Evolutionary conservation across 2,329 filamentous ascomycete species (phyloP), one percentile per base, ranked within the genome.

Genomic region (Cordyceps farinosa): DNA sequence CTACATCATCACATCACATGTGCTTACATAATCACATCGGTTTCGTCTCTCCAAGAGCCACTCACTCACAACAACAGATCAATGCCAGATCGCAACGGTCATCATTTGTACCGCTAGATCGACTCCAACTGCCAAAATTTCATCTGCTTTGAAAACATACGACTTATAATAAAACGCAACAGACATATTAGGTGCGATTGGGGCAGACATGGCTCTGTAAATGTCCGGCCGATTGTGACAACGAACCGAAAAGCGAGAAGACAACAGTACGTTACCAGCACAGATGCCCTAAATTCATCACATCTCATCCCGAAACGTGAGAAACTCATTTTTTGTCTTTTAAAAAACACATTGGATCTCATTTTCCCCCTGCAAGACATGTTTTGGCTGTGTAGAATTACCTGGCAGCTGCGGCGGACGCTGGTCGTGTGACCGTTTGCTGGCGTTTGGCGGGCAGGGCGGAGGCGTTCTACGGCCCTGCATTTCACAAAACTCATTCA

Each of bases 231-330:
- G 13, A 44, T 29, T 36, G 9, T 44, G 36, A 53, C 5, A 8
- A 45, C 29, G 38, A 34, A 27, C 30, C 27, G 15, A 44, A n/a
- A n/a, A 40, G 17, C 40, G 22, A 30, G n/a, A 6, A 17, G n/a
- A 54, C 59, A 17, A 60, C 10, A 40, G 59, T 61, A 61, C 59
- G 59, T 38, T 13, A n/a, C 48, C 11, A 53, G 32, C 40, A n/a
- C 30, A 40, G n/a, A 32, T 4, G 32, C 15, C 2, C 30, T 9
- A 5, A 61, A 61, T 17, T 61, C 59, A 61, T 54, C 22, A 1
- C 2, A 36, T 57, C 36, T 62, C 44, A 62, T 29, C 22, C 3
- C 5, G 44, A 44, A 57, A 34, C 11, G 27, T 17, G 3, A 32
- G 5, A 15, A 45, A 52, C 53, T 57, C 45, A 62, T 57, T 51